phyloP scores from a whole-genome alignment of 495 filamentous ascomycete species.

The Penicillium bialowiezense region DNA sequence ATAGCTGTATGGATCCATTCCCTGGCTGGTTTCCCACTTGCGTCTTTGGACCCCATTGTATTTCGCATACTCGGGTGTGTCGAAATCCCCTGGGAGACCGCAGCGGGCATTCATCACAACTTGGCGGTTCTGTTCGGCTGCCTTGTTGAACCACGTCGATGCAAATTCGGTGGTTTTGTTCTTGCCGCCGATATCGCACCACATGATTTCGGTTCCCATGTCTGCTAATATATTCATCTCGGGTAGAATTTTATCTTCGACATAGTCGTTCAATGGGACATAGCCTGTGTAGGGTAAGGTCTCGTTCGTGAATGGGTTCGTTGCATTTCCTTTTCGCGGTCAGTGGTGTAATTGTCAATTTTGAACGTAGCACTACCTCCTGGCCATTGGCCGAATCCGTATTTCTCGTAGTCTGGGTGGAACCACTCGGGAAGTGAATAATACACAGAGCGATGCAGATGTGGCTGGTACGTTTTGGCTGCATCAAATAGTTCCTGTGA shows the following conservation, averaged over 20 bases:
- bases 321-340: slow-evolving; percentile 29
- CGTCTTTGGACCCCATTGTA: slow-evolving; percentile 47
- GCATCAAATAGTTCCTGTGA: slow-evolving; percentile 50
- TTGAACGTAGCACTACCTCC: too few species aligned
- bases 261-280: slow-evolving; percentile 43
- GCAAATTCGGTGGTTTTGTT: slow-evolving; percentile 50
- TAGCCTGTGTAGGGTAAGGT: slow-evolving; percentile 48
- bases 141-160: slow-evolving; percentile 43
- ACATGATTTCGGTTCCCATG: slow-evolving; percentile 54
- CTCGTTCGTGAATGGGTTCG: slow-evolving; percentile 48
- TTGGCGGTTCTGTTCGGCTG: slow-evolving; percentile 35
- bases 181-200: slow-evolving; percentile 53
- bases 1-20: slow-evolving; percentile 55
- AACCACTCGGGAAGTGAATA: slow-evolving; percentile 58
- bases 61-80: slow-evolving; percentile 50
- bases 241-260: slow-evolving; percentile 47
- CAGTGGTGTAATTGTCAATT: background rate
- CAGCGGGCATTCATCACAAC: slow-evolving; percentile 53
- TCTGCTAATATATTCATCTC: slow-evolving; percentile 50
- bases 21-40: slow-evolving; percentile 55
- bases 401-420: slow-evolving; percentile 48
- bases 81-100: slow-evolving; percentile 49
- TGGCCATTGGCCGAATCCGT: slow-evolving; percentile 39
- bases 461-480: slow-evolving; percentile 45
- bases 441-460: slow-evolving; percentile 48